Base-by-base conservation (phyloP, 495 filamentous ascomycete species). In the Trichoderma orchidacearum region DNA sequence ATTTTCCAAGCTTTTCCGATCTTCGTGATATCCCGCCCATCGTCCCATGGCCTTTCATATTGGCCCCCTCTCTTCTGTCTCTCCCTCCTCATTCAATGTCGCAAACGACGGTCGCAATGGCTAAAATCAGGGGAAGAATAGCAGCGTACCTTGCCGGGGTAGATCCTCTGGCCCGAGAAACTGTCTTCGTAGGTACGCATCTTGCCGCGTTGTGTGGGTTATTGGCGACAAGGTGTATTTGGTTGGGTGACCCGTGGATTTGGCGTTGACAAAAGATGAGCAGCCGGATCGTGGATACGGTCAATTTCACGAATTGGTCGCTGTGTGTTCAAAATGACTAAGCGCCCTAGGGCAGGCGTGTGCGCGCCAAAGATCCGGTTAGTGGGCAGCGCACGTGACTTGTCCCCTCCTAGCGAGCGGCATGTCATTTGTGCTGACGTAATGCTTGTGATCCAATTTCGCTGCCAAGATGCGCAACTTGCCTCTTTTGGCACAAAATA, bases 181-280 rank as follows among this genome's bases (percentile, higher is more conserved):
- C 85, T 83, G 77, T 96, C 91, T 81, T 95, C 90, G 90, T 95
- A 96, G 76, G 89, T 95, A 81, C 89, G 85, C 89, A 95, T 95
- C 72, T 76, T 89, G 84, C 78, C 77, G 79, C 79, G 60, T 38
- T 58, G 31, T 55, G 31, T 53, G 30, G 30, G 53, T 68, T 61
- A 59, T 65, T 63, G 64, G 65, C 64, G 66, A 66, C 57, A 56
- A 62, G 72, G 66, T 64, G 68, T 65, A 60, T 65, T 58, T 66
- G 30, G 18, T 18, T 8, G 35, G 25, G 35, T n/a, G 3, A 4
- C 57, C 29, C 45, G 64, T 63, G 64, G 64, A 64, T 65, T 64
- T 62, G 59, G 35, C 55, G 55, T 54, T 30, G 31, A 28, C 56
- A 41, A 35, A 52, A 52, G 41, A 27, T 48, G 41, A 48, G 41